Percentiles rank a stretch among this genome's conserved stretches.
Evolutionary conservation across 108 stramenopile genomes (phyloP).

Genomic region (Skeletonema potamos): DNA sequence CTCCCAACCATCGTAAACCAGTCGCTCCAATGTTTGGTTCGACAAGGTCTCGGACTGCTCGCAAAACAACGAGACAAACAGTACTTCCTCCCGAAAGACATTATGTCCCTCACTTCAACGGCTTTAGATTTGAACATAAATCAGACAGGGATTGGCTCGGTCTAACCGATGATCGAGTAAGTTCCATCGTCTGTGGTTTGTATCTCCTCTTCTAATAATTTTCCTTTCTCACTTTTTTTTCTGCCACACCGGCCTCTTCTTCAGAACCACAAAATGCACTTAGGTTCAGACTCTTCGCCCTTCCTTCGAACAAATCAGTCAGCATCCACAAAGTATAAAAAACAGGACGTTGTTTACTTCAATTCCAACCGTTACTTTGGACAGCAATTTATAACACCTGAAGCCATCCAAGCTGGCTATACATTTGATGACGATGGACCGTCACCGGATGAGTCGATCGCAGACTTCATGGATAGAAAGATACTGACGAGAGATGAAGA

Average conservation of each 20-base stretch:
- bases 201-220: not conserved
- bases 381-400: conserved; percentile 48
- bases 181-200: not conserved
- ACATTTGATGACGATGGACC: conserved; percentile 14
- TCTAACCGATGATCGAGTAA: conserved; percentile 20
- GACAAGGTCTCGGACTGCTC: not conserved
- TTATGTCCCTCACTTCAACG: conserved; percentile 59
- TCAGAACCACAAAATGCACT: conserved; percentile 23
- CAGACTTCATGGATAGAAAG: conserved; percentile 41
- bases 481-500: conserved; percentile 44
- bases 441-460: conserved; percentile 23
- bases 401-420: conserved; percentile 59
- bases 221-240: conserved; percentile 6
- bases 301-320: not conserved
- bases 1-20: conserved; percentile 1
- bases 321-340: not conserved
- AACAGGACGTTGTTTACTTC: conserved; percentile 57
- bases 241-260: not conserved
- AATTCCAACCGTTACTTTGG: conserved; percentile 79
- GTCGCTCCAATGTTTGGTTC: not conserved
- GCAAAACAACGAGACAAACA: not conserved
- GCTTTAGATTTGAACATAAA: conserved; percentile 49
- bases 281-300: conserved; percentile 1
- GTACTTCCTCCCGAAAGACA: conserved; percentile 9
- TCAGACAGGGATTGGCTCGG: conserved; percentile 61